Conservation (phyloP, 768 basidiomycete species). For the Leccinum rimulosum region DNA sequence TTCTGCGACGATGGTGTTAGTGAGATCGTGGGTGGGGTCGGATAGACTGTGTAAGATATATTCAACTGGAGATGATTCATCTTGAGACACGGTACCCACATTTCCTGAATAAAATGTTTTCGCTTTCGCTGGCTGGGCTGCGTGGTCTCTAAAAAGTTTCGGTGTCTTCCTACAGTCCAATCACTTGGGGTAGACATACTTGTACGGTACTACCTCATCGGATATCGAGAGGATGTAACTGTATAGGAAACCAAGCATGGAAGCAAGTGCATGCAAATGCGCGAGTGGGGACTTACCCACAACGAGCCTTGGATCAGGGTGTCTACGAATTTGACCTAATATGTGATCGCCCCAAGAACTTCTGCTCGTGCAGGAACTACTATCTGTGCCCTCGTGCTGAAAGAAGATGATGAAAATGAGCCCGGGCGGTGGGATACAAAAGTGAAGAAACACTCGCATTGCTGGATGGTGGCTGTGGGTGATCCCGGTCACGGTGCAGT, state of each 20-base stretch:
- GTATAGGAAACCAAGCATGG: neutral
- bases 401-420: neutral
- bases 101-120: constrained; percentile 9
- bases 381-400: neutral
- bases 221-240: neutral
- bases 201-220: neutral
- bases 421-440: too few relatives aligned
- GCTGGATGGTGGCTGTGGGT: too few relatives aligned
- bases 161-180: neutral
- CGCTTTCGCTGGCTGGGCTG: constrained; percentile 1
- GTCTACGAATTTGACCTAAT: neutral
- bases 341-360: neutral
- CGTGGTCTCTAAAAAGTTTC: neutral
- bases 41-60: constrained; percentile 9
- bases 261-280: neutral
- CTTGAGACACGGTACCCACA: constrained; percentile 1
- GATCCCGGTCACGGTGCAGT: neutral
- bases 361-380: neutral
- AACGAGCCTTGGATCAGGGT: neutral
- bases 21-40: constrained; percentile 13
- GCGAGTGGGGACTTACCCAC: neutral
- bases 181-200: neutral
- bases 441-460: neutral
- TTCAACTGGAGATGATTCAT: neutral
- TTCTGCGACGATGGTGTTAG: constrained; percentile 9